These are phyloP conservation scores for Suillus tomentosus DNA, from an alignment of 768 basidiomycete species.

Conservation along the genomic window DNA sequence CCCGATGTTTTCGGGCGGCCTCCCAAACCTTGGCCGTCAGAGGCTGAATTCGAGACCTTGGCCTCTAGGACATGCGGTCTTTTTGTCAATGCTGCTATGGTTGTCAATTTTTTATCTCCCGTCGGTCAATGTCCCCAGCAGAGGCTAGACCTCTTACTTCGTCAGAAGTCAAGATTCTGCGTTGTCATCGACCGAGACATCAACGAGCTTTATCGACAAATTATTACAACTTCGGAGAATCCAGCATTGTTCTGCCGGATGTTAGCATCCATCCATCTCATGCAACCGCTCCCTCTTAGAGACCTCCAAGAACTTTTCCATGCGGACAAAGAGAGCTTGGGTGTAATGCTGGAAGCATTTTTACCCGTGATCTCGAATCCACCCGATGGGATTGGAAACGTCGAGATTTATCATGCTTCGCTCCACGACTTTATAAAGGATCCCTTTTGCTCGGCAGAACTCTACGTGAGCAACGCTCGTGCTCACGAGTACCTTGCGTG, in stretches of 20 bases:
- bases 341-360: background rate
- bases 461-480: background rate
- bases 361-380: background rate
- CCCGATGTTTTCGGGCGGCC: background rate
- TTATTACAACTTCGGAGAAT: background rate
- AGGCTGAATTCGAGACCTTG: conserved; percentile 17
- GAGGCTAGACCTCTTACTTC: conserved; percentile 3
- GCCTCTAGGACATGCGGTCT: conserved; percentile 15
- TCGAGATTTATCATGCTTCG: conserved; percentile 9
- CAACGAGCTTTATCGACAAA: background rate
- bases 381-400: background rate
- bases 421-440: conserved; percentile 1
- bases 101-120: conserved; percentile 18
- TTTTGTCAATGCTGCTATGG: conserved; percentile 21
- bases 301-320: background rate
- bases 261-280: background rate
- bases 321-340: background rate
- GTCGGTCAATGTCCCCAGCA: background rate
- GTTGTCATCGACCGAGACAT: background rate
- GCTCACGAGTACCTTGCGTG: background rate
- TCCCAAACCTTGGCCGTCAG: conserved; percentile 18
- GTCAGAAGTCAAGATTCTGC: background rate
- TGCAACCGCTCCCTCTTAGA: background rate
- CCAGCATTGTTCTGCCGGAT: background rate
- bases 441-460: background rate